Base-by-base conservation (phyloP, 2,329 filamentous ascomycete species). In the Talaromyces sp. region DNA sequence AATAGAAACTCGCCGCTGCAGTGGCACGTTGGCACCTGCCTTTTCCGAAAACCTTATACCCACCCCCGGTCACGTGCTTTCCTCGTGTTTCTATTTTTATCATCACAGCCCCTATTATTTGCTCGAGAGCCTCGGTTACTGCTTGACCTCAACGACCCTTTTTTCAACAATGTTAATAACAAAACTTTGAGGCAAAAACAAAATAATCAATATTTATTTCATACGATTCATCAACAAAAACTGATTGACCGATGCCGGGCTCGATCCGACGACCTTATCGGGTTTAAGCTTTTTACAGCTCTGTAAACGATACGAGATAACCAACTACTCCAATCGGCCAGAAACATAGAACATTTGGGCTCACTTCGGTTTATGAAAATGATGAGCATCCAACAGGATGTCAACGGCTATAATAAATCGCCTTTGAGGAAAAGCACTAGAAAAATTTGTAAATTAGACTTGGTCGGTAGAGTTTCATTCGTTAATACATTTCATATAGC, bases 291-390 rank as follows among this genome's bases (percentile, higher is more conserved):
- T 23, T 23, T 23, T n/a, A 23, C n/a, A 23, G 6, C 18, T 2
- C 3, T 56, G 53, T 56, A 34, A 56, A 56, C 31, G 53, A 56
- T 56, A 36, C 53, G 53, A 56, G 53, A 56, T 56, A 56, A 56
- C 53, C 53, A 56, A 56, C 53, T 56, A 56, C 53, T 56, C 53
- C 53, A 56, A 56, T 47, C 44, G 44, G 18, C 44, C 44, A 27
- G 44, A 47, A 47, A 47, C 42, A 23, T 47, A 47, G n/a, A 3
- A 2, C 1, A 4, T 4, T 47, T 10, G 9, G 1, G 42, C 42
- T 47, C 8, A 47, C 5, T 18, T 47, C 27, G n/a, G 9, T 4
- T 47, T 47, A 47, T 47, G 4, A n/a, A n/a, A 40, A 40, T 40
- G 12, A 1, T 40, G 6, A 6, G 5, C 5, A 5, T n/a, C 6